A percentile compares a stretch with the other conserved stretches of the same genome.
Evolutionary conservation across 495 filamentous ascomycete genomes (phyloP).

Genomic region (Tuber aestivum): DNA sequence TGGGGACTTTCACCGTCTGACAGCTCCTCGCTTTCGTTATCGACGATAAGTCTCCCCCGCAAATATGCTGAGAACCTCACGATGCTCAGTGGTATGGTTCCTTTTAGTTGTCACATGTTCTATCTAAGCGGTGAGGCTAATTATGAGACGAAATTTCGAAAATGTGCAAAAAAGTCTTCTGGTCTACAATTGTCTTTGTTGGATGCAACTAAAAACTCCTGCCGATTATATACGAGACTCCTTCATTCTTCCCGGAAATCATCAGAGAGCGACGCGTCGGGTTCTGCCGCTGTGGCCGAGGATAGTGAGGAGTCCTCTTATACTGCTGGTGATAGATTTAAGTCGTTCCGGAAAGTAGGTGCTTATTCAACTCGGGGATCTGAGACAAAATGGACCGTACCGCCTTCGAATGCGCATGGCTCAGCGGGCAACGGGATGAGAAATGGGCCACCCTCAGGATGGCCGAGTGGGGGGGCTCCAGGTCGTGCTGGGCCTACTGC

Average conservation of each 20-base stretch:
- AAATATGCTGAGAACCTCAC: constrained; percentile 31
- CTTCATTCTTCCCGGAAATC: constrained; percentile 21
- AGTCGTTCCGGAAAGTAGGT: neutral
- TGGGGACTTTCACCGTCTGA: neutral
- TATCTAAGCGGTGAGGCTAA: constrained; percentile 17
- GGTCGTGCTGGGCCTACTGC: neutral
- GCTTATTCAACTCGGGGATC: neutral
- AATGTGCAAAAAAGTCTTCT: constrained; percentile 13
- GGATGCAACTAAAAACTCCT: constrained; percentile 15
- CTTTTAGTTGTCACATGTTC: constrained; percentile 7
- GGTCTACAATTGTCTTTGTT: constrained; percentile 23
- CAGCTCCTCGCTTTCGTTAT: neutral
- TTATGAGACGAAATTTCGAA: constrained; percentile 6
- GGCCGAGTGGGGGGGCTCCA: neutral
- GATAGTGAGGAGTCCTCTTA: neutral
- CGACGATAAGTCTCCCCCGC: constrained; percentile 11
- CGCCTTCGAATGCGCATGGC: neutral
- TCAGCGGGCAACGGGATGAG: neutral
- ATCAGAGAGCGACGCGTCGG: constrained; percentile 18
- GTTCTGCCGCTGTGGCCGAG: constrained; percentile 8
- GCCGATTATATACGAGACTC: constrained; percentile 7
- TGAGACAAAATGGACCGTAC: neutral
- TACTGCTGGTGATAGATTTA: neutral
- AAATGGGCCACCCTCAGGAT: neutral
- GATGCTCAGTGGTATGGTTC: constrained; percentile 24